phyloP scores from a whole-genome alignment of 345 rosid genomes.

The Mallotus nudiflorus region DNA sequence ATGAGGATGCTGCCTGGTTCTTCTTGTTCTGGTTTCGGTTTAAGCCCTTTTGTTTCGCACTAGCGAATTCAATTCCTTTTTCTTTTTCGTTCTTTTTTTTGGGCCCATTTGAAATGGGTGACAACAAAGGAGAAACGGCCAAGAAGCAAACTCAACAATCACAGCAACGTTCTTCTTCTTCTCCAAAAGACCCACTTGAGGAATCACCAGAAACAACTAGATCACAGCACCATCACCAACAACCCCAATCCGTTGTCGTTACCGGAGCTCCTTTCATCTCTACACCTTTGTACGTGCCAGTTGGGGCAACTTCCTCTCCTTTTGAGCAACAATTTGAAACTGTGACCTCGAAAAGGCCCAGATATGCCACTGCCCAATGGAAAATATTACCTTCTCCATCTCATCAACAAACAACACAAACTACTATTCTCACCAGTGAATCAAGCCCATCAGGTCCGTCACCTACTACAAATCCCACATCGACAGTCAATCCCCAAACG shows the following conservation, averaged over 20 bases:
- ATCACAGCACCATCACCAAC: constrained; percentile 41
- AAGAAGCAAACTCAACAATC: constrained; percentile 47
- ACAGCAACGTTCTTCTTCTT: constrained; percentile 32
- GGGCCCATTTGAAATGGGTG: constrained; percentile 56
- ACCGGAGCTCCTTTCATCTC: constrained; percentile 46
- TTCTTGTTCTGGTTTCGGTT: constrained; percentile 22
- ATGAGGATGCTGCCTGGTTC: constrained; percentile 15
- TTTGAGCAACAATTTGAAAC: constrained; percentile 53
- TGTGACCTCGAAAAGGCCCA: constrained; percentile 66
- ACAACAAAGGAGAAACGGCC: constrained; percentile 52
- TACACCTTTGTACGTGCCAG: constrained; percentile 55
- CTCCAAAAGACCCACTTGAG: constrained; percentile 56
- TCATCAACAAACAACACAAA: constrained; percentile 32
- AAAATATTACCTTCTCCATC: constrained; percentile 69
- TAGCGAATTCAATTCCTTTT: background rate
- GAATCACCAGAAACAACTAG: constrained; percentile 44
- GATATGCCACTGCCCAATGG: constrained; percentile 74
- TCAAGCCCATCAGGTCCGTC: constrained; percentile 54
- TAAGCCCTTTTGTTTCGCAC: constrained; percentile 2
- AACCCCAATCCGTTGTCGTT: constrained; percentile 32
- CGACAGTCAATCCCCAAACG: constrained; percentile 26
- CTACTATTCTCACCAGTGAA: constrained; percentile 27
- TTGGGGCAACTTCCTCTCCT: constrained; percentile 49
- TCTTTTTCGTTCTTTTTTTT: background rate
- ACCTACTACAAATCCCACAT: constrained; percentile 43